A percentile compares a stretch with the other conserved stretches of the same genome.
Conservation (phyloP, 2,329 filamentous ascomycete species). For the Cladosporium sp. region DNA sequence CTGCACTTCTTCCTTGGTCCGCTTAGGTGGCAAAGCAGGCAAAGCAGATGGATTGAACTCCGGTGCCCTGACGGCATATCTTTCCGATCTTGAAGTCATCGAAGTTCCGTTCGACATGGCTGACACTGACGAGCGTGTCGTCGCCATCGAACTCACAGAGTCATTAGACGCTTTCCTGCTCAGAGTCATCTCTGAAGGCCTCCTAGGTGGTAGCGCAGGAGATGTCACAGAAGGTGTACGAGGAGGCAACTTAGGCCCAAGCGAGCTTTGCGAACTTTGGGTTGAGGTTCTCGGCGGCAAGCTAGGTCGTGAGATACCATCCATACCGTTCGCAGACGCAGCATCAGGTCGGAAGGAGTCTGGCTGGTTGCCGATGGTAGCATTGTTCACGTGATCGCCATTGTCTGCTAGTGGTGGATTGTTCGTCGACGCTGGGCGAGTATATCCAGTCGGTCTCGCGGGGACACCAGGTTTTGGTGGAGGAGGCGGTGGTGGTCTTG, state of each 20-base stretch:
- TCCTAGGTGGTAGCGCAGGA: constrained; percentile 49
- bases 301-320: constrained; percentile 41
- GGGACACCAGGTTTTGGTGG: constrained; percentile 37
- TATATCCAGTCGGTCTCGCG: constrained; percentile 27
- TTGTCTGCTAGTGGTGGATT: constrained; percentile 44
- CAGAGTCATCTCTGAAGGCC: constrained; percentile 42
- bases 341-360: constrained; percentile 26
- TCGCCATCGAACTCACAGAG: constrained; percentile 55
- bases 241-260: constrained; percentile 51
- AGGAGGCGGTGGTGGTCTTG: constrained; percentile 42
- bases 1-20: constrained; percentile 46
- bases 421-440: constrained; percentile 42
- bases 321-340: constrained; percentile 27
- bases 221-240: constrained; percentile 40
- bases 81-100: constrained; percentile 31
- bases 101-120: constrained; percentile 46
- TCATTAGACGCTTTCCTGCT: constrained; percentile 49
- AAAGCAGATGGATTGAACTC: constrained; percentile 58
- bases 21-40: constrained; percentile 57
- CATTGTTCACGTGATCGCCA: constrained; percentile 35
- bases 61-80: constrained; percentile 46
- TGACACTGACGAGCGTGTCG: constrained; percentile 52
- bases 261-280: constrained; percentile 38
- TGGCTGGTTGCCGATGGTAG: constrained; percentile 44
- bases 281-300: constrained; percentile 49